phyloP scores from a whole-genome alignment of 75 land plant genomes.

The Picea sitchensis region DNA sequence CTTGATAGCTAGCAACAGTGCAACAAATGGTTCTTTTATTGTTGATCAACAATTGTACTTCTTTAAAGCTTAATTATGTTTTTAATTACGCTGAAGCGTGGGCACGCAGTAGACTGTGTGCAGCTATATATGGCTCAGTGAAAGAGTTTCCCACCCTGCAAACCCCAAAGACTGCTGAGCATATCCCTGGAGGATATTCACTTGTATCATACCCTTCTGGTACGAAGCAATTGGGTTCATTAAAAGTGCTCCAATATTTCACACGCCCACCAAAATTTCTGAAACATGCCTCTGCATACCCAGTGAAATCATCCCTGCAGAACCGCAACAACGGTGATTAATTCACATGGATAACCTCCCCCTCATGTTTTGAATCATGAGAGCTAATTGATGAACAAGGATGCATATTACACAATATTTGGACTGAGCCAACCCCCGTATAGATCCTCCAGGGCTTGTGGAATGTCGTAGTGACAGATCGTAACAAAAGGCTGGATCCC shows the following conservation, averaged over 20 bases:
- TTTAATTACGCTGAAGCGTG: constrained; percentile 40
- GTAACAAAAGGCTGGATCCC: constrained; percentile 63
- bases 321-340: no score
- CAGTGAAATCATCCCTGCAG: constrained; percentile 20
- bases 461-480: constrained; percentile 49
- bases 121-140: constrained; percentile 25
- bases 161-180: constrained; percentile 14
- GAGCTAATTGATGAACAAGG: no score
- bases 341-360: no score
- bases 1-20: no score
- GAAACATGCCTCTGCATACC: constrained; percentile 28
- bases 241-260: constrained; percentile 37
- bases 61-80: no score
- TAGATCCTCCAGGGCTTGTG: constrained; percentile 52
- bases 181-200: constrained; percentile 25
- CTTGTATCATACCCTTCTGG: constrained; percentile 18
- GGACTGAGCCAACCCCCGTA: constrained; percentile 63
- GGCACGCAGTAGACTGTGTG: constrained; percentile 34
- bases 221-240: constrained; percentile 25
- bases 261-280: constrained; percentile 24
- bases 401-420: constrained; percentile 32
- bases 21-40: no score
- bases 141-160: constrained; percentile 16
- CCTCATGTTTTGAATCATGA: no score
- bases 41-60: no score